Conservation (phyloP, 1,284 basidiomycete species). For the Leccinum subfulvum region DNA sequence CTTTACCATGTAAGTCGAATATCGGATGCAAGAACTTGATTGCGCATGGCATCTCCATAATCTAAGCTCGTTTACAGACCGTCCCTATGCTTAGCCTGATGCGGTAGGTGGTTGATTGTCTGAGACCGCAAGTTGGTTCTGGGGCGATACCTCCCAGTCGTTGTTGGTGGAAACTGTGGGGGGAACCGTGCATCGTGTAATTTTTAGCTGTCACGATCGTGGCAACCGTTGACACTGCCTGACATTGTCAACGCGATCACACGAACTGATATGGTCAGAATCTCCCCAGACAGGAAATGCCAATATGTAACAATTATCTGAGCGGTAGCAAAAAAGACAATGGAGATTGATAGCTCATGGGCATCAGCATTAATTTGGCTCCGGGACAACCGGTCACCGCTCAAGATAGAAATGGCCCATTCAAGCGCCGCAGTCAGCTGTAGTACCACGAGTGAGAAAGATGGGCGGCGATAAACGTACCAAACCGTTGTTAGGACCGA, state of each 20-base stretch:
- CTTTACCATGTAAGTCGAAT: not conserved
- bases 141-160: not conserved
- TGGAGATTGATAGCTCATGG: not conserved
- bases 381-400: not conserved
- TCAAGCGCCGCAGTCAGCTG: not conserved
- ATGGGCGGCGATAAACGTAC: not conserved
- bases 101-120: not conserved
- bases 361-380: not conserved
- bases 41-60: not conserved
- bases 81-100: not conserved
- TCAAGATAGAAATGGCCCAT: not conserved
- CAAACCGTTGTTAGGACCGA: not conserved
- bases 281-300: constrained; percentile 10
- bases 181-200: not conserved
- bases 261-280: not conserved
- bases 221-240: constrained; percentile 3
- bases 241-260: not conserved
- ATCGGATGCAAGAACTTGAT: not conserved
- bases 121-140: not conserved
- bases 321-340: constrained; percentile 5
- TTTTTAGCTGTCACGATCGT: not conserved
- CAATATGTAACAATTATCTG: constrained; percentile 1
- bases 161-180: not conserved
- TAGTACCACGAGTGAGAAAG: not conserved
- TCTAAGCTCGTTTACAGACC: not conserved